Evolutionary conservation across 176 grass and related monocot species (phyloP), one percentile per base, ranked within the genome.

Genomic region (Typha latifolia): DNA sequence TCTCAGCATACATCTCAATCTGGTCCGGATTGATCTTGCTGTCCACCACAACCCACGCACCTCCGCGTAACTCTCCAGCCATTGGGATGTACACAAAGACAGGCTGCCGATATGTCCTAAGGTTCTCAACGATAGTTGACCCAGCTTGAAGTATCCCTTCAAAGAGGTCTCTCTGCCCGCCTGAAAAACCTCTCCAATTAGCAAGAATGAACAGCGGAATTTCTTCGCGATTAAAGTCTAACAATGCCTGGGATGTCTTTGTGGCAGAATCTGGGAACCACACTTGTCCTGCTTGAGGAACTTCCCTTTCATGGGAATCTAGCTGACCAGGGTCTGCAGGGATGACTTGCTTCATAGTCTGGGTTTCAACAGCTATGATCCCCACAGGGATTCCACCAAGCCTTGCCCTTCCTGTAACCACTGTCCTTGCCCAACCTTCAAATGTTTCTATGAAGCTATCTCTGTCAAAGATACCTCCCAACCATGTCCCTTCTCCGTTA

Each of bases 71-170:
- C 78, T 97, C 93, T 72, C 93, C 93, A 48, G 78, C 73, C 88
- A 86, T 89, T 26, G 93, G 93, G 57, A 97, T 92, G 72, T 97
- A 97, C 55, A 96, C 93, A 80, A 97, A 97, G 31, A 85, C 88
- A 15, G 93, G 93, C 57, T 97, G 93, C 49, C 84, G 75, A 49
- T 97, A 97, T 23, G 93, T 97, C 72, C 93, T 82, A 63, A 97
- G 68, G 64, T 97, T 97, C 78, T 97, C 93, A 20, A 97, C 93
- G 72, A 97, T 97, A 3, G 72, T 91, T 48, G 93, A 97, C 61
- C 93, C 93, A 69, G 93, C 93, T 75, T 97, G 93, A 84, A 97
- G 93, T 51, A 97, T 97, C 43, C 93, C 93, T 97, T 97, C 93
- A 80, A 97, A 97, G 7, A 97, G 79, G 80, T 97, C 93, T 67